Percentiles rank a stretch among this genome's conserved stretches.
Evolutionary conservation across 192 early-diverging fungal species (phyloP).

Genomic region (Podila horticola): DNA sequence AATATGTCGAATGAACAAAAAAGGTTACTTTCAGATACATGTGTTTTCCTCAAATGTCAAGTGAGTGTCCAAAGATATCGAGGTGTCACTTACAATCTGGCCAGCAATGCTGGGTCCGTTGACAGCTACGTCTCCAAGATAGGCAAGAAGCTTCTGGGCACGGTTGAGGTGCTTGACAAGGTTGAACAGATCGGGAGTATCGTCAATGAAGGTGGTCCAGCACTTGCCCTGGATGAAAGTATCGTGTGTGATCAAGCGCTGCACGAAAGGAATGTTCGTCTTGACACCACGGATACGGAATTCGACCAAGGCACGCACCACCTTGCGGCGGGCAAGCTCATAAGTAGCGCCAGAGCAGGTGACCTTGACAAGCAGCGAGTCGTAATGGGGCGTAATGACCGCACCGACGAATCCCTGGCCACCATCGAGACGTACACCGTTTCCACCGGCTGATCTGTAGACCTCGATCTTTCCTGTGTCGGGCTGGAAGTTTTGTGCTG

Average conservation of each 20-base stretch:
- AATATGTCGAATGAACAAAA: background rate
- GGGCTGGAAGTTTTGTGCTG: constrained; percentile 92
- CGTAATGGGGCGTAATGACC: constrained; percentile 95
- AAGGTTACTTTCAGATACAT: background rate
- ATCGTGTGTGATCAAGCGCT: constrained; percentile 84
- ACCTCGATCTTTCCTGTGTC: constrained; percentile 97
- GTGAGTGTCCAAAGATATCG: background rate
- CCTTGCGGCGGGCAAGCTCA: constrained; percentile 90
- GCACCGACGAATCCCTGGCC: constrained; percentile 92
- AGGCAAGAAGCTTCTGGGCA: constrained; percentile 87
- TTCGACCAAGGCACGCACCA: constrained; percentile 88
- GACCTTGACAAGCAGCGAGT: constrained; percentile 93
- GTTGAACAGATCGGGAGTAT: constrained; percentile 91
- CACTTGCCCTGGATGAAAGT: constrained; percentile 84
- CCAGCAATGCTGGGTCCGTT: constrained; percentile 95
- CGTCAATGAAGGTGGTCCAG: constrained; percentile 99
- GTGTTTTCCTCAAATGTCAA: too few relatives aligned
- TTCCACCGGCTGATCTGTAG: constrained; percentile 90
- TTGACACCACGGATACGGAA: constrained; percentile 98
- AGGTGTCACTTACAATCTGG: constrained; percentile 66
- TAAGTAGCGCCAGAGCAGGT: constrained; percentile 90
- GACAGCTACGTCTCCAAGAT: constrained; percentile 91
- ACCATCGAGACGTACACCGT: constrained; percentile 88
- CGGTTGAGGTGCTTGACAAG: constrained; percentile 83
- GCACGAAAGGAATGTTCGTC: constrained; percentile 96